Base-by-base conservation (phyloP, 257 asterid genomes). In the Solanum boliviense region DNA sequence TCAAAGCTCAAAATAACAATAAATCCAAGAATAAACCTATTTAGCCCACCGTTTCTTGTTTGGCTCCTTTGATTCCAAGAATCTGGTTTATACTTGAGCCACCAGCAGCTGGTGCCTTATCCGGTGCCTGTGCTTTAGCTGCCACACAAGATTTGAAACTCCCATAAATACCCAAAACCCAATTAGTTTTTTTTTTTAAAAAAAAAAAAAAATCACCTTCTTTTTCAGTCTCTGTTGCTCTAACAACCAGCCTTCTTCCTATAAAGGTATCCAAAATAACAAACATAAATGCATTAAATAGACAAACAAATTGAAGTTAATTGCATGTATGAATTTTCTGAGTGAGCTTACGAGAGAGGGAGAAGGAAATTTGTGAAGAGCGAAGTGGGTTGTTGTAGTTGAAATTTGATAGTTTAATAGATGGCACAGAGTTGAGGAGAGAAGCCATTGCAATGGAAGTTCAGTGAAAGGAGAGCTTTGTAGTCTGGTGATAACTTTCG, bases 161-260 rank as follows among this genome's bases (percentile, higher is more conserved):
- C 67, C n/a, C 83, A 87, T 65, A 16, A 92, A 68, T 48, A 35
- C 65, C 83, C 78, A 83, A 27, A 72, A 70, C 44, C 52, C 34
- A 74, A 58, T 56, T 31, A 25, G 34, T 52, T 52, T 52, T 12
- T 10, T 3, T 41, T 41, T 4, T 18, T 5, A 0, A 3, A 9
- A 6, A 68, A 65, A 68, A 78, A n/a, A 84, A n/a, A 34, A 46
- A 4, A 0, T 27, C 36, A 86, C 99, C 93, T 92, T 95, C 92
- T 88, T 95, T 88, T 88, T 95, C 99, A 68, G 94, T 94, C 89
- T 95, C 99, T 81, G 98, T 52, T 86, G 98, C 98, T 86, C 95
- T 93, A 89, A 96, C 97, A n/a, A 89, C 93, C 82, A 92, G 89
- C 88, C 94, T 91, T 91, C 94, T 83, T 79, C 98, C 98, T 96